Evolutionary conservation across 805 yeast species (phyloP), one percentile per base, ranked within the genome.

Genomic region (Kuraishia molischiana): DNA sequence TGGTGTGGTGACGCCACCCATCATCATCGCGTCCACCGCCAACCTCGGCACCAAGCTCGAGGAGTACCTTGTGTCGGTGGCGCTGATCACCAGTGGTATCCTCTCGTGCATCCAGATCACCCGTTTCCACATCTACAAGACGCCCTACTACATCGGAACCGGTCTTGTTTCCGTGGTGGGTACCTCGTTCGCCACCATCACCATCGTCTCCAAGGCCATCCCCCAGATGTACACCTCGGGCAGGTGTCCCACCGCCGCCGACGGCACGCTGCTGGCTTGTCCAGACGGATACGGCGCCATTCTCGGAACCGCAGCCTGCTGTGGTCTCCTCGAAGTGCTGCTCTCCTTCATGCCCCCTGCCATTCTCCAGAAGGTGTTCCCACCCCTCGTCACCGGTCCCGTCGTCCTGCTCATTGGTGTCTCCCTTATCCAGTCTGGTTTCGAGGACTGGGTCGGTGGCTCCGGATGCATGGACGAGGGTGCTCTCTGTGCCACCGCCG

Each of bases 321-420:
- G 95, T 61, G 84, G 86, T 3, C 64, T 89, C 28, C 51, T 87
- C 17, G 94, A 85, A 64, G 67, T 89, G 30, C 47, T 69, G 6
- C 54, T 85, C 37, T 81, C 95, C 0, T 87, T 89, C 56, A 56
- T 80, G 47, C 96, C 97, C 9, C 77, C 95, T 4, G 69, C 66
- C 28, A 46, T 69, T 11, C 67, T 87, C 46, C 86, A 83, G 56
- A 76, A 67, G 42, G 51, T 84, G 26, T 87, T 87, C 65, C 96
- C 96, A 15, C 89, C 95, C 28, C 62, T 85, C 38, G 96, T 89
- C 43, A 87, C 95, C 21, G 96, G 96, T 41, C 95, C 95, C 8
- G 95, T 87, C 34, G 95, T 87, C 22, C 59, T 87, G 39, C 67
- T 87, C 24, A 86, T 87, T 52, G 97, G 96, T 48, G 67, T 79